Evolutionary conservation across 2,329 filamentous ascomycete species (phyloP), one percentile per base, ranked within the genome.

Genomic region (Calonectria leucothoes): DNA sequence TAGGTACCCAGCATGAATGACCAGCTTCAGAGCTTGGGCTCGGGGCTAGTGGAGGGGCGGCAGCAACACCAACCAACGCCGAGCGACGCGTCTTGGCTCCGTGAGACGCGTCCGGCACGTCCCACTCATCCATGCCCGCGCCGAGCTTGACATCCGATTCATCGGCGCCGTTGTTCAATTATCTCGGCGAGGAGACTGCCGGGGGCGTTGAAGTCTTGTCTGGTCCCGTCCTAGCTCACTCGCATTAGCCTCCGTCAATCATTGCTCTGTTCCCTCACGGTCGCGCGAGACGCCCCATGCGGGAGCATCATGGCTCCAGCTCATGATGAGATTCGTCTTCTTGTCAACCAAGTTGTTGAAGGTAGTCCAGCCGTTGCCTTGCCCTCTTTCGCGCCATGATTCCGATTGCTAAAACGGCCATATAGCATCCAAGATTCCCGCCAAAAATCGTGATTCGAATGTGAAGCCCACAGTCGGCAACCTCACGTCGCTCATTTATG

Each of bases 391-490:
- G 5, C 20, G 12, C 64, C 49, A 5, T 27, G 6, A 20, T 15
- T 48, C n/a, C 69, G 6, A 20, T 15, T 48, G 23, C 69, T 70
- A 15, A 75, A 8, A 51, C 3, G 27, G 25, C 17, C 63, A 20
- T 25, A 33, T 73, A 93, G 91, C 90, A 27, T 89, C 91, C 25
- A 89, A 88, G 77, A 79, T 90, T 37, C 90, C 93, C 0, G 88
- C 93, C 72, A 95, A 94, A 82, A 90, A 93, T 77, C 91, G 94
- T 57, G 85, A 86, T 37, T 87, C 88, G 57, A 91, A 89, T 79
- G 89, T 95, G 75, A 92, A 93, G 76, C 87, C 90, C 25, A 86
- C 91, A 20, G 88, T 95, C 63, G 91, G 94, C 81, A 89, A 85
- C 31, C 87, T 95, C 70, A 87, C 89, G 59, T 89, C 89, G 6